Percentiles rank a stretch among this genome's conserved stretches.
Conservation (phyloP, 148 eudicot genomes). For the Oxyria digyna region DNA sequence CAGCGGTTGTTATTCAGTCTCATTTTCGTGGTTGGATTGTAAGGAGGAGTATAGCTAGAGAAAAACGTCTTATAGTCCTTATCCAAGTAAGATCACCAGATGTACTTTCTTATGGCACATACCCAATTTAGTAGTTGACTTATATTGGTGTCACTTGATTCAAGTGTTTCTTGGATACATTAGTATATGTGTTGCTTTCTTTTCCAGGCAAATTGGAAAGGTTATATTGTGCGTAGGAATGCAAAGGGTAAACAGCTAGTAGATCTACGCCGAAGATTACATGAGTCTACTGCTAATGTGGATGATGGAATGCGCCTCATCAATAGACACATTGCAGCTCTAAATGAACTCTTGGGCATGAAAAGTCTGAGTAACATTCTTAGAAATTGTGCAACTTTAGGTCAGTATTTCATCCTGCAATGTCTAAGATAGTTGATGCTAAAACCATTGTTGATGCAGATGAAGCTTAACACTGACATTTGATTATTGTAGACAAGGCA, state of each 20-base stretch:
- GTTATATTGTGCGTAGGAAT: slow-evolving; percentile 58
- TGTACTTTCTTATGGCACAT: background rate
- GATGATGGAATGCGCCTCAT: slow-evolving; percentile 79
- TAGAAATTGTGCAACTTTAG: slow-evolving; percentile 72
- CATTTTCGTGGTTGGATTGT: slow-evolving; percentile 50
- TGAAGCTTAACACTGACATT: background rate
- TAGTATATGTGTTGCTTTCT: background rate
- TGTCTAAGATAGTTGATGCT: too few relatives aligned
- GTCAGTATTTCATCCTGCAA: slow-evolving; percentile 22
- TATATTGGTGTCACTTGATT: background rate
- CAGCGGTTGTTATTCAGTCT: slow-evolving; percentile 54
- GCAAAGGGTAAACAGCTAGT: slow-evolving; percentile 40
- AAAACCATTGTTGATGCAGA: background rate
- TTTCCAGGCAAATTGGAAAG: slow-evolving; percentile 73
- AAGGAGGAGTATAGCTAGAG: slow-evolving; percentile 23
- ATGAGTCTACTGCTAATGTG: slow-evolving; percentile 64
- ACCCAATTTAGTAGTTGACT: background rate
- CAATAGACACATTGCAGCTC: slow-evolving; percentile 74
- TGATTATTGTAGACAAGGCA: slow-evolving; percentile 41
- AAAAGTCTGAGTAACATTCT: slow-evolving; percentile 83
- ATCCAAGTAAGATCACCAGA: slow-evolving; percentile 39
- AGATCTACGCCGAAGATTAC: slow-evolving; percentile 68
- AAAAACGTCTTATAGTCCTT: slow-evolving; percentile 19
- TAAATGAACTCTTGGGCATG: slow-evolving; percentile 68
- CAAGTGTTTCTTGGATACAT: background rate